A percentile compares a stretch with the other conserved stretches of the same genome.
phyloP scores from a whole-genome alignment of 2,329 filamentous ascomycete species.

The Ambrosiella cleistominuta region DNA sequence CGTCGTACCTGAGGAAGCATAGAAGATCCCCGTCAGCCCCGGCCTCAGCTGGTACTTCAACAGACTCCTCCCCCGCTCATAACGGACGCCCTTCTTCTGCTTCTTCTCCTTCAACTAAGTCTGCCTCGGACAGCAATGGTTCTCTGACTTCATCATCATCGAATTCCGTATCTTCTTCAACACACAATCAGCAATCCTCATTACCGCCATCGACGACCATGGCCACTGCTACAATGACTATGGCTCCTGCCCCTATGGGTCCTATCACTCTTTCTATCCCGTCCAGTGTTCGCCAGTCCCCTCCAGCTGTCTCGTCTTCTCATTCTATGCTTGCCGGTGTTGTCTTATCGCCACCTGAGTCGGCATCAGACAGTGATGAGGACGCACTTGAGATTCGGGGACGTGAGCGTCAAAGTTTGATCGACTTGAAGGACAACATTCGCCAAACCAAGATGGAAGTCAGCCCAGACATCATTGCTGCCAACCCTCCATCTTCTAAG shows the following conservation, averaged over 20 bases:
- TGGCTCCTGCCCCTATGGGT: slow-evolving; percentile 7
- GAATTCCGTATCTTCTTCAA: slow-evolving; percentile 3
- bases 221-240: slow-evolving; percentile 12
- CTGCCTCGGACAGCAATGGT: slow-evolving; percentile 7
- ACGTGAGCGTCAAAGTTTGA: slow-evolving; percentile 33
- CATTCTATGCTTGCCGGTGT: slow-evolving; percentile 63
- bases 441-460: slow-evolving; percentile 27
- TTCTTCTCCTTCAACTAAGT: slow-evolving; percentile 7
- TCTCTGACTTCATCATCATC: slow-evolving; percentile 7
- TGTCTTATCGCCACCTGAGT: slow-evolving; percentile 83
- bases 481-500: slow-evolving; percentile 25
- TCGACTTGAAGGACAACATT: slow-evolving; percentile 66
- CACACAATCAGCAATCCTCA: slow-evolving; percentile 1
- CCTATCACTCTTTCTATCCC: slow-evolving; percentile 24
- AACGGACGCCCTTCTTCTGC: not conserved
- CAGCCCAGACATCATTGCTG: slow-evolving; percentile 14
- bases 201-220: slow-evolving; percentile 9
- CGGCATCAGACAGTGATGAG: slow-evolving; percentile 45
- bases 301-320: slow-evolving; percentile 58
- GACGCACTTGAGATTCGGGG: slow-evolving; percentile 39
- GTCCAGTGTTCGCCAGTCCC: slow-evolving; percentile 61
- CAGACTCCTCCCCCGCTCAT: slow-evolving; percentile 3
- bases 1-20: slow-evolving; percentile 48
- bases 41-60: slow-evolving; percentile 5
- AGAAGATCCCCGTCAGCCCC: slow-evolving; percentile 35